These are phyloP conservation scores for Cercospora canescens DNA, from an alignment of 2,329 filamentous ascomycete species.

Conservation along the genomic window DNA sequence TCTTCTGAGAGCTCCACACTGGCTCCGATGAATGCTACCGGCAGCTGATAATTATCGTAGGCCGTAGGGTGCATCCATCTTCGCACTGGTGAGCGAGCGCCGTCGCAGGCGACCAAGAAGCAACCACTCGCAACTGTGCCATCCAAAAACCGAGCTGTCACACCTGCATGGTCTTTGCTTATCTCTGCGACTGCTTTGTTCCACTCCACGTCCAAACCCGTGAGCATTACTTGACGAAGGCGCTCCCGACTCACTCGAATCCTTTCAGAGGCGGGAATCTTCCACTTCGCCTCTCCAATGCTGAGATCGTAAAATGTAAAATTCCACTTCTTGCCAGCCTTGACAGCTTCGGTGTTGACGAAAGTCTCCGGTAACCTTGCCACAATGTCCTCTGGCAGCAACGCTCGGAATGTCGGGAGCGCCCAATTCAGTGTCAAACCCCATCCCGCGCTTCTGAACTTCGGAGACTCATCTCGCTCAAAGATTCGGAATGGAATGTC, in stretches of 20 bases:
- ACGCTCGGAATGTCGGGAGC: constrained; percentile 51
- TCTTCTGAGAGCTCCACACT: constrained; percentile 44
- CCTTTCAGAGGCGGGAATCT: constrained; percentile 23
- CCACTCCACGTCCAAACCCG: constrained; percentile 14
- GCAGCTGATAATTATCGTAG: constrained; percentile 39
- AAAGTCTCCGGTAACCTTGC: constrained; percentile 52
- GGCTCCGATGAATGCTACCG: constrained; percentile 47
- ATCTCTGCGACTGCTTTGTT: constrained; percentile 9
- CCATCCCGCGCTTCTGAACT: constrained; percentile 44
- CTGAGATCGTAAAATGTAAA: constrained; percentile 60
- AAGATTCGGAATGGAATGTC: constrained; percentile 21
- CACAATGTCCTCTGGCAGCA: constrained; percentile 53
- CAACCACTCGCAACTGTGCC: constrained; percentile 10
- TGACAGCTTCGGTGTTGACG: constrained; percentile 55
- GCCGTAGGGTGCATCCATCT: constrained; percentile 4
- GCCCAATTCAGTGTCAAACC: constrained; percentile 66
- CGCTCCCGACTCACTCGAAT: constrained; percentile 13
- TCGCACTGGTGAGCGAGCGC: constrained; percentile 13
- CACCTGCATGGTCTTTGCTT: neutral
- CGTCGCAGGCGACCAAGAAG: constrained; percentile 19
- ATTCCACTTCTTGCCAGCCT: constrained; percentile 47
- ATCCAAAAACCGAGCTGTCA: constrained; percentile 10
- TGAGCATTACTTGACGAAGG: neutral
- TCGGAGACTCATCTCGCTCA: constrained; percentile 22
- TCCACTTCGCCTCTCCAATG: constrained; percentile 37